Conservation (phyloP, 2,329 filamentous ascomycete species). For the Cercospora sp. region DNA sequence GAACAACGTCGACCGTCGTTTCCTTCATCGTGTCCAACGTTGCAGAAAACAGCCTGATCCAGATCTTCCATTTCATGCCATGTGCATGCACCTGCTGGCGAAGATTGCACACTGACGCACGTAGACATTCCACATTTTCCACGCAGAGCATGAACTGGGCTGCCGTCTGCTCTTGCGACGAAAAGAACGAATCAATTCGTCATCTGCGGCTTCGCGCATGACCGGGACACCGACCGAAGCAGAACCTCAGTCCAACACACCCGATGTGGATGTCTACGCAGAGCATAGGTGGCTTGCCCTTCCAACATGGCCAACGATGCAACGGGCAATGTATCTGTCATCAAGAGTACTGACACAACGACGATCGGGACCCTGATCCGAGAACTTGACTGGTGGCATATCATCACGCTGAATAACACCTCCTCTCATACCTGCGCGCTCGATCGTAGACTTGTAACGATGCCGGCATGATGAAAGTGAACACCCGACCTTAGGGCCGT, state of each 20-base stretch:
- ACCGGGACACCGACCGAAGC: neutral
- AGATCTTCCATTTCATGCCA: neutral
- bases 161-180: neutral
- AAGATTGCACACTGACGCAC: neutral
- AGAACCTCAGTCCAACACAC: neutral
- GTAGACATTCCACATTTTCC: neutral
- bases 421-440: neutral
- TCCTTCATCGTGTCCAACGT: neutral
- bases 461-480: neutral
- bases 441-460: neutral
- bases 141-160: neutral
- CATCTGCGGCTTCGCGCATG: neutral
- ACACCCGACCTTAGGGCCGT: neutral
- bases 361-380: neutral
- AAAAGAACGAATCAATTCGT: neutral
- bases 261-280: neutral
- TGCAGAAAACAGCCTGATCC: neutral
- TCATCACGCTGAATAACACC: neutral
- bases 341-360: neutral
- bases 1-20: neutral
- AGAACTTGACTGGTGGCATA: neutral
- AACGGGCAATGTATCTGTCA: neutral
- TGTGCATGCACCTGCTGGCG: neutral
- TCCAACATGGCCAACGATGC: neutral
- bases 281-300: neutral